These are phyloP conservation scores for Penicillium diatomitis DNA, from an alignment of 495 filamentous ascomycete genomes.

Conservation along the genomic window DNA sequence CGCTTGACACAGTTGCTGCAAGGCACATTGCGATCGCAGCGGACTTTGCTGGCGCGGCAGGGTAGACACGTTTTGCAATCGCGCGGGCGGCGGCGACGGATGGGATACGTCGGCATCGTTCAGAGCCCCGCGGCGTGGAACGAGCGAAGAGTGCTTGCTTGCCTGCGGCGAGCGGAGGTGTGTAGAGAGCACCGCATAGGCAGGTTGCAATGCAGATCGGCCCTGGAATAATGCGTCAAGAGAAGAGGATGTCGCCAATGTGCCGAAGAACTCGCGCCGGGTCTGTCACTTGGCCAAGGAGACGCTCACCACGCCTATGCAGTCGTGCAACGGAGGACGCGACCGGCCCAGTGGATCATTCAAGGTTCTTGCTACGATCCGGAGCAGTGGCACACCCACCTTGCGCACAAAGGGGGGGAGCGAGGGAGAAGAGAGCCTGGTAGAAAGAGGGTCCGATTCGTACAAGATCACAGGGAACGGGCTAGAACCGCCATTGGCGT, in stretches of 20 bases:
- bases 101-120: conserved; percentile 31
- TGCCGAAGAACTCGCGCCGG: too few species aligned
- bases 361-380: background rate
- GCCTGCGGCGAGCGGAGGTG: conserved; percentile 11
- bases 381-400: too few species aligned
- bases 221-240: background rate
- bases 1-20: conserved; percentile 68
- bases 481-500: conserved; percentile 2
- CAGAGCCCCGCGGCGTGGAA: conserved; percentile 11
- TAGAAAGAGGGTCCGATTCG: background rate
- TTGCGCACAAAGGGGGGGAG: background rate
- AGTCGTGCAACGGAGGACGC: background rate
- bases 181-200: conserved; percentile 14
- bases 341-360: background rate
- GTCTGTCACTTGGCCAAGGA: too few species aligned
- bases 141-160: conserved; percentile 4
- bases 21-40: conserved; percentile 64
- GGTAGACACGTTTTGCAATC: conserved; percentile 42
- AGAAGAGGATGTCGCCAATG: too few species aligned
- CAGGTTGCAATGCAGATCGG: background rate
- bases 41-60: conserved; percentile 44
- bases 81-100: conserved; percentile 34
- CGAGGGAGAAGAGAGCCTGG: background rate
- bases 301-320: too few species aligned
- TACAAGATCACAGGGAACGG: background rate